Evolutionary conservation across 345 rosid species (phyloP).

Genomic region (Citrus reticulata): DNA sequence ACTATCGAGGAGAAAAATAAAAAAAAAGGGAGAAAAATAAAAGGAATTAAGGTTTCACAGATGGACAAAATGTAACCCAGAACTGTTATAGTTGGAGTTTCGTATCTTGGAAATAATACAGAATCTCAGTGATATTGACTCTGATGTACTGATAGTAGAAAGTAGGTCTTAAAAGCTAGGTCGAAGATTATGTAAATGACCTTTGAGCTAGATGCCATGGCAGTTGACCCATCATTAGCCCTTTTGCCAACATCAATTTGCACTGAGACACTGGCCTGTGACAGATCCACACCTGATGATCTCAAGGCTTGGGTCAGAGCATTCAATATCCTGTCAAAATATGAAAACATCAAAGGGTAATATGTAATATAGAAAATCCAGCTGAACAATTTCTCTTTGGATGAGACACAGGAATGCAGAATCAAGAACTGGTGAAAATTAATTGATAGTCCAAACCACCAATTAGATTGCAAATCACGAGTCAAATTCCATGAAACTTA

Average conservation of each 20-base stretch:
- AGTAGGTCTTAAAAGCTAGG: neutral
- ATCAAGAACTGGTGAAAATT: neutral
- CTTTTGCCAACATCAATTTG: slow-evolving; percentile 57
- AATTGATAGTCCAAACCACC: neutral
- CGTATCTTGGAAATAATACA: neutral
- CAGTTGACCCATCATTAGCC: slow-evolving; percentile 18
- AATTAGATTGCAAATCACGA: neutral
- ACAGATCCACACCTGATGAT: slow-evolving; percentile 67
- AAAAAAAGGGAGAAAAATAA: neutral
- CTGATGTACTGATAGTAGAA: neutral
- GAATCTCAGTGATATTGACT: neutral
- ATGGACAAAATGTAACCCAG: neutral
- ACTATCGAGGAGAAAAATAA: neutral
- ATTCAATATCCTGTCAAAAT: slow-evolving; percentile 49
- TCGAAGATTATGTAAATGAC: slow-evolving; percentile 22
- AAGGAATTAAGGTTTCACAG: neutral
- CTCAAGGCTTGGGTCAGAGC: slow-evolving; percentile 53
- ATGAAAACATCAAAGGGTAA: slow-evolving; percentile 9
- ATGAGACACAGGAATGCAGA: neutral
- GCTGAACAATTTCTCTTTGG: neutral
- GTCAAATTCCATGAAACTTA: neutral
- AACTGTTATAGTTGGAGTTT: neutral
- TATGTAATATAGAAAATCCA: neutral
- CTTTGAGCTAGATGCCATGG: slow-evolving; percentile 40
- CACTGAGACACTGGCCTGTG: slow-evolving; percentile 61